phyloP scores from a whole-genome alignment of 192 early-diverging fungal species.

The Backusella macrospora region DNA sequence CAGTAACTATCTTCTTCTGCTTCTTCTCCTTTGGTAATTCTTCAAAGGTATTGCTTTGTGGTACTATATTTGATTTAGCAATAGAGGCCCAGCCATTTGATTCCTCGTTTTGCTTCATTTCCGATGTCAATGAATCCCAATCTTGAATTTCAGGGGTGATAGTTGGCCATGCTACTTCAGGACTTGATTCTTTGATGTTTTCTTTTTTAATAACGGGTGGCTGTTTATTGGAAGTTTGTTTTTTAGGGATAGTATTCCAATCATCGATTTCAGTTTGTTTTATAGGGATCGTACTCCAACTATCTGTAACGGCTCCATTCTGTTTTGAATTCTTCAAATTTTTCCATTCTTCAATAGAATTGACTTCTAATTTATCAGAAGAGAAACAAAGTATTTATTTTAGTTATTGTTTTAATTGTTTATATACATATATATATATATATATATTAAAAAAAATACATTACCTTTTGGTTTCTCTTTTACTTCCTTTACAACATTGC shows the following conservation, averaged over 20 bases:
- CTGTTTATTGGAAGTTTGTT: not conserved
- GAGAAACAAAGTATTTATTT: not conserved
- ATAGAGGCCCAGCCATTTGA: conserved; percentile 1
- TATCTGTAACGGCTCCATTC: not conserved
- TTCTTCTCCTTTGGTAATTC: not conserved
- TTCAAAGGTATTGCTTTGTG: not conserved
- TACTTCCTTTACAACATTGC: not conserved
- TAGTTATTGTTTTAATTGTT: not conserved
- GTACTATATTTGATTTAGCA: not conserved
- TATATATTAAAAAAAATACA: too few relatives aligned
- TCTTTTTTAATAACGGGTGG: not conserved
- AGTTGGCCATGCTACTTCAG: not conserved
- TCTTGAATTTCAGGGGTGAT: conserved; percentile 1
- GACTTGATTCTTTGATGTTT: not conserved
- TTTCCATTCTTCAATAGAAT: conserved; percentile 11
- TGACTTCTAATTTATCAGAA: not conserved
- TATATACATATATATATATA: too few relatives aligned
- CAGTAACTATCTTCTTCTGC: not conserved
- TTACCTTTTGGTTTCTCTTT: conserved; percentile 3
- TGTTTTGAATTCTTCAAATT: not conserved
- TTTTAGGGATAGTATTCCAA: conserved; percentile 3
- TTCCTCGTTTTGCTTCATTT: not conserved
- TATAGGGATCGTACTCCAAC: conserved; percentile 2
- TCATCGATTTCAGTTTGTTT: not conserved
- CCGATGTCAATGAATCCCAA: not conserved